Percentiles rank a stretch among this genome's conserved stretches.
phyloP scores from a whole-genome alignment of 345 rosid genomes.

The Eucalyptus melliodora region DNA sequence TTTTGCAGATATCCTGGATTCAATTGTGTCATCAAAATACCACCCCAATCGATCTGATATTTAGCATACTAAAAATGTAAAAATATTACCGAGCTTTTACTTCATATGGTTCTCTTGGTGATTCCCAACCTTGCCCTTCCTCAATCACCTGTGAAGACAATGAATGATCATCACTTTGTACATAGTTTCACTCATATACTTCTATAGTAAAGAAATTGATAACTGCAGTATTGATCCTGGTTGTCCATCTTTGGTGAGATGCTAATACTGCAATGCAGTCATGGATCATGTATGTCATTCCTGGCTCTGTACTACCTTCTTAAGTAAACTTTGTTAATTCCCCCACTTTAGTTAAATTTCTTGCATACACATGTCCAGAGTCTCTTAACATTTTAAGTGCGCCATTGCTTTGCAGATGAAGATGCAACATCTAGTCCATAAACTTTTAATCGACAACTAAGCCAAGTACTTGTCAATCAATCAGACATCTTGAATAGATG shows the following conservation, averaged over 20 bases:
- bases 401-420: neutral
- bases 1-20: constrained; percentile 73
- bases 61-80: neutral
- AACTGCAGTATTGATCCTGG: neutral
- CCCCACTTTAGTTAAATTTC: neutral
- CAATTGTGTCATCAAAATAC: neutral
- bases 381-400: neutral
- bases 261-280: neutral
- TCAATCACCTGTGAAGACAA: constrained; percentile 36
- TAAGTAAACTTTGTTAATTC: neutral
- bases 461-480: neutral
- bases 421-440: neutral
- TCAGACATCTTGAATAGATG: neutral
- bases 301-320: neutral
- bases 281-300: neutral
- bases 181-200: neutral
- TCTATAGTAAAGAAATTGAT: neutral
- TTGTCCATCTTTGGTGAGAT: neutral
- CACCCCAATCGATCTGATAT: neutral
- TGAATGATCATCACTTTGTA: neutral
- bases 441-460: neutral
- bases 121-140: constrained; percentile 95
- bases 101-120: constrained; percentile 94
- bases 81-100: constrained; percentile 58
- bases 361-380: neutral